Evolutionary conservation across 306 rosid species (phyloP).

Genomic region (Cucumis hystrix): DNA sequence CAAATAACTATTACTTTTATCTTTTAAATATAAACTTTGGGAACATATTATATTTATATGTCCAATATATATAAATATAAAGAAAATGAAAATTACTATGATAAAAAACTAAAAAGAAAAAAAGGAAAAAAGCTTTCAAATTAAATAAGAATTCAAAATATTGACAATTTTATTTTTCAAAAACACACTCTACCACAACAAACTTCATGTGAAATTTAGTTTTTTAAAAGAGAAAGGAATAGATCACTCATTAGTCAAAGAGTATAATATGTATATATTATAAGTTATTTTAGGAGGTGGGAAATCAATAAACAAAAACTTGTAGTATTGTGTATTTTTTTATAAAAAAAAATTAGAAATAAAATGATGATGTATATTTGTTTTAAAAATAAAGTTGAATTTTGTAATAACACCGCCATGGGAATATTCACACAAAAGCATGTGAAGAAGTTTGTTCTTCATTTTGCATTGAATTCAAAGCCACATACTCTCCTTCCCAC

Average conservation of each 20-base stretch:
- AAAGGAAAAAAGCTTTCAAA: too few relatives aligned
- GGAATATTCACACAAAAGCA: not conserved
- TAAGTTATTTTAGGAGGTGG: not conserved
- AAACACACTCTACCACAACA: not conserved
- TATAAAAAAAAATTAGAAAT: too few relatives aligned
- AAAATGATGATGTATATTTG: not conserved
- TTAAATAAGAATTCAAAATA: not conserved
- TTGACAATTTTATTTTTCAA: not conserved
- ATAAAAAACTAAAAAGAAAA: not conserved
- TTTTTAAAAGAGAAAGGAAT: not conserved
- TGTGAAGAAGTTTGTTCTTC: slow-evolving; percentile 1
- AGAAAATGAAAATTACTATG: not conserved
- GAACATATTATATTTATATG: too few relatives aligned
- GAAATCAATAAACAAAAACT: not conserved
- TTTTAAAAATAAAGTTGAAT: not conserved
- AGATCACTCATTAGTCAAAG: not conserved
- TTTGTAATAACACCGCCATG: not conserved
- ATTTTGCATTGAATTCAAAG: not conserved
- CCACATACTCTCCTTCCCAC: not conserved
- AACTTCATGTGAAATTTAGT: not conserved
- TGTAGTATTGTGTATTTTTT: too few relatives aligned
- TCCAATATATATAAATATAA: not conserved
- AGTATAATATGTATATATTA: not conserved
- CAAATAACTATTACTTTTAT: too few relatives aligned
- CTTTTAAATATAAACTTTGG: too few relatives aligned